Evolutionary conservation across 2,329 filamentous ascomycete genomes (phyloP), one percentile per base, ranked within the genome.

Genomic region (Fusarium odoratissimum): DNA sequence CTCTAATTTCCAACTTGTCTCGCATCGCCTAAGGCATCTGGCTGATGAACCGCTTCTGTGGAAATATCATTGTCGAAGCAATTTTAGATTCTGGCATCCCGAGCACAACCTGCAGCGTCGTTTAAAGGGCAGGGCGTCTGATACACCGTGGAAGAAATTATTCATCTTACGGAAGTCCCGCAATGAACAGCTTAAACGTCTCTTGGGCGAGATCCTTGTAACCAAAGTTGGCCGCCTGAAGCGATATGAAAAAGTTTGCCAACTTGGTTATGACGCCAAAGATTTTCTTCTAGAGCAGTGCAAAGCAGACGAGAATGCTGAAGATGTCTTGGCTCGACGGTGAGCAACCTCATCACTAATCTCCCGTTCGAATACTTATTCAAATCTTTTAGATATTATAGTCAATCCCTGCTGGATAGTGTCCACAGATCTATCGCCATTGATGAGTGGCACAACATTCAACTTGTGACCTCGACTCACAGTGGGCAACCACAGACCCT

Each of bases 201-300:
- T 91, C 12, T 83, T 98, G 63, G 86, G 95, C 70, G 87, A 84
- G 35, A 90, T 97, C 64, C 84, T 98, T 60, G 81, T 84, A n/a
- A 91, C 89, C 37, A 93, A 94, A 79, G 87, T 91, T 40, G 86
- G 89, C 60, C 91, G 95, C 25, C 87, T 94, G 63, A 86, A 87
- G 61, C 91, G 91, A 76, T 91, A 94, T 70, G 89, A 92, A 75
- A 83, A 87, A 56, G 92, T 98, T 69, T 90, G 93, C 59, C 84
- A 86, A 33, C 86, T 91, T 76, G 95, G 95, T 1, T 95, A 95
- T 77, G 95, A 98, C 83, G 93, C 92, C 49, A 98, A 98, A 80
- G 95, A 98, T 80, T 91, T 91, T 60, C 86, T 98, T 54, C 77
- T 95, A 67, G 85, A 87, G 61, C 91, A 97, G 78, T 89, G 88